Base-by-base conservation (phyloP, 2,329 filamentous ascomycete genomes). In the Thermothelomyces thermophilus region DNA sequence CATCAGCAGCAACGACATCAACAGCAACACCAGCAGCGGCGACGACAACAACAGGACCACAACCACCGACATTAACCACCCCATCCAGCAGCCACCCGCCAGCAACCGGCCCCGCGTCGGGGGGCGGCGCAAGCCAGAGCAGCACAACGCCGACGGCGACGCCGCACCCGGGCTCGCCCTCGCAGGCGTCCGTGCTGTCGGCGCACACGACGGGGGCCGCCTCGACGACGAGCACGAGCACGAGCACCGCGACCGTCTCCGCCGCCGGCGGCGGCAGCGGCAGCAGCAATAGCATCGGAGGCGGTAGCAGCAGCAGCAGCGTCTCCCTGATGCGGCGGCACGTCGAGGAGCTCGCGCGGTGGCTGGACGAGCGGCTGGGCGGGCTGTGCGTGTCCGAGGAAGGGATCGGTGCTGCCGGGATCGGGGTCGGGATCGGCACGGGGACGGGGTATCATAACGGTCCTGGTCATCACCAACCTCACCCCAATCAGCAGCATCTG, bases 281-380 rank as follows among this genome's bases (percentile, higher is more conserved):
- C n/a, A n/a, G 14, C 30, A 31, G 34, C 48, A 7, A 56, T 46
- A 4, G 28, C 37, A 56, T 64, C 17, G 57, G 72, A 2, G 70
- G 73, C 2, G 70, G 70, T 2, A 74, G 70, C 19, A 3, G 73
- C 79, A n/a, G n/a, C n/a, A n/a, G n/a, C n/a, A n/a, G n/a, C n/a
- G n/a, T n/a, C 17, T 70, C 76, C 44, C 69, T 70, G 8, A 73
- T 79, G 63, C 70, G 79, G 51, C 70, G 74, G 50, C 76, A 80
- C 50, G 76, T 79, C 3, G 76, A 80, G 56, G 79, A 83, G 55
- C 67, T 84, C 48, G 77, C 76, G 20, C 67, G 70, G 48, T 80
- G 76, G 73, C 63, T 84, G 56, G 80, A 84, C 55, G 75, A 76
- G n/a, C 76, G 76, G 66, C 68, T 84, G 5, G 75, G 75, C 5